phyloP scores from a whole-genome alignment of 2,329 filamentous ascomycete species.

The Talaromyces sp. region DNA sequence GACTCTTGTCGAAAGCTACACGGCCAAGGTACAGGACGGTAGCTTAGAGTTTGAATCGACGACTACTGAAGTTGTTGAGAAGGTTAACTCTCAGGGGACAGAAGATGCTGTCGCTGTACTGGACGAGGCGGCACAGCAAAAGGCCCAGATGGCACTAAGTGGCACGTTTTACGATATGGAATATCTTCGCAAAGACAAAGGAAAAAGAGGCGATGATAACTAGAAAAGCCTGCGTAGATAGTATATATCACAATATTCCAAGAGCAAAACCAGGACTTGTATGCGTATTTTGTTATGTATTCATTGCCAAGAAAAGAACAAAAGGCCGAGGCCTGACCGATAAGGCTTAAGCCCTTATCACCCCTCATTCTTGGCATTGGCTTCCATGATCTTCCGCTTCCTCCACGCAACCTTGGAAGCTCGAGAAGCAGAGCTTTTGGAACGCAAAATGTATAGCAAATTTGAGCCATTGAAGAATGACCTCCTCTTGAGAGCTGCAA shows the following conservation, averaged over 20 bases:
- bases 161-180: slow-evolving; percentile 43
- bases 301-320: too few relatives aligned
- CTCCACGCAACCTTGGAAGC: slow-evolving; percentile 1
- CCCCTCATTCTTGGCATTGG: slow-evolving; percentile 2
- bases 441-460: slow-evolving; percentile 54
- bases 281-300: neutral
- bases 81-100: slow-evolving; percentile 27
- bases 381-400: neutral
- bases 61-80: slow-evolving; percentile 15
- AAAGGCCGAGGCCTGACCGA: neutral
- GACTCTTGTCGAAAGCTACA: slow-evolving; percentile 26
- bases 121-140: slow-evolving; percentile 24
- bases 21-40: slow-evolving; percentile 14
- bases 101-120: slow-evolving; percentile 17
- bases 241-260: neutral
- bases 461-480: slow-evolving; percentile 91
- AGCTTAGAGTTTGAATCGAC: slow-evolving; percentile 21
- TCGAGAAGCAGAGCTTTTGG: neutral
- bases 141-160: slow-evolving; percentile 32
- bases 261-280: neutral
- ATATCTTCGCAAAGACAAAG: slow-evolving; percentile 48
- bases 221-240: neutral
- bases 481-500: slow-evolving; percentile 79
- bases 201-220: slow-evolving; percentile 19
- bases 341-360: slow-evolving; percentile 11